phyloP scores from a whole-genome alignment of 2,329 filamentous ascomycete species.

The Botrytis tulipae region DNA sequence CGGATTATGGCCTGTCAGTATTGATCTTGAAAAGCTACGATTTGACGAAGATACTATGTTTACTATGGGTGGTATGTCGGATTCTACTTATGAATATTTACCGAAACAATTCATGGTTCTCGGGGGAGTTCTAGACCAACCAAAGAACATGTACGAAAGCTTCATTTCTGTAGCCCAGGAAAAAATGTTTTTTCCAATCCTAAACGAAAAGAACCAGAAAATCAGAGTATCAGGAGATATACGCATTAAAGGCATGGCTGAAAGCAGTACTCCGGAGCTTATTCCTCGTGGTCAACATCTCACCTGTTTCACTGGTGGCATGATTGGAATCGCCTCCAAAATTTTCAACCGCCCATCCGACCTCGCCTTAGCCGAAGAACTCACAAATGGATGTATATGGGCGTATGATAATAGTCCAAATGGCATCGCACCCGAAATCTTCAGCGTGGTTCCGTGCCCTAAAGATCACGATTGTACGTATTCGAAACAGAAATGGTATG shows the following conservation, averaged over 20 bases:
- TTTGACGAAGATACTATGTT: constrained; percentile 55
- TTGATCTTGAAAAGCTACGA: constrained; percentile 47
- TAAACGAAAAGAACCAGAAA: constrained; percentile 41
- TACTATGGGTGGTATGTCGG: constrained; percentile 55
- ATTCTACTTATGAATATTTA: constrained; percentile 65
- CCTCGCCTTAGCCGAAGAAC: constrained; percentile 53
- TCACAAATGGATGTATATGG: constrained; percentile 64
- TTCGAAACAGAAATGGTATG: constrained; percentile 52
- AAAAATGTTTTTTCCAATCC: constrained; percentile 46
- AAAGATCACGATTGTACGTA: constrained; percentile 32
- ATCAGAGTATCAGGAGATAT: constrained; percentile 52
- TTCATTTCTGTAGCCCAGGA: constrained; percentile 49
- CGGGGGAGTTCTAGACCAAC: constrained; percentile 29
- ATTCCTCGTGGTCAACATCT: constrained; percentile 57
- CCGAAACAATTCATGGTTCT: constrained; percentile 45
- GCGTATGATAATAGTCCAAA: constrained; percentile 56
- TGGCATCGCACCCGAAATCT: constrained; percentile 61
- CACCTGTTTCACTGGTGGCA: constrained; percentile 70
- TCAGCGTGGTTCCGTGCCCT: constrained; percentile 43
- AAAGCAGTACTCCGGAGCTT: constrained; percentile 46
- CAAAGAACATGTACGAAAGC: constrained; percentile 44
- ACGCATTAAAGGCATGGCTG: constrained; percentile 33
- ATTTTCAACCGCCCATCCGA: constrained; percentile 56
- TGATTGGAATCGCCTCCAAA: constrained; percentile 66
- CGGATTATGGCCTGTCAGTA: constrained; percentile 60